A percentile compares a stretch with the other conserved stretches of the same genome.
Evolutionary conservation across 352 stramenopile species (phyloP).

Genomic region (Globisporangium spinosum): DNA sequence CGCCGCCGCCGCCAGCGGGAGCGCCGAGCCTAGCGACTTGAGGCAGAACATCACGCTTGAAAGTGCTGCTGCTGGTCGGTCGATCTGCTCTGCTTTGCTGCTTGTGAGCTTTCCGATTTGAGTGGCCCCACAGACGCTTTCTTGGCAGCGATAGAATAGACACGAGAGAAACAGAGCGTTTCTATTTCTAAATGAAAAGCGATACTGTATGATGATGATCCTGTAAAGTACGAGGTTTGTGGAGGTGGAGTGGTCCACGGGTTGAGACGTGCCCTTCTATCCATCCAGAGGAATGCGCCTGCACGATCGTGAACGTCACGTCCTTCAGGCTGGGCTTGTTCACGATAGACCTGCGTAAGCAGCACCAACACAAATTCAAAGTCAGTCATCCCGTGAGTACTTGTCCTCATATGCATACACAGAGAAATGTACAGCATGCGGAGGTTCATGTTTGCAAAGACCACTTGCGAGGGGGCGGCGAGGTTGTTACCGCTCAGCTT

Average conservation of each 20-base stretch:
- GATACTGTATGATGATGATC: not conserved
- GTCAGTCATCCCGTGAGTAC: too few relatives aligned
- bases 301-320: too few relatives aligned
- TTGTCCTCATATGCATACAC: too few relatives aligned
- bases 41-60: slow-evolving; percentile 45
- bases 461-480: too few relatives aligned
- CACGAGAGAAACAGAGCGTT: not conserved
- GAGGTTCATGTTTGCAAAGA: too few relatives aligned
- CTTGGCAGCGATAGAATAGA: not conserved
- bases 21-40: slow-evolving; percentile 48
- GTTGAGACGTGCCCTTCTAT: too few relatives aligned
- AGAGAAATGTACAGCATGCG: too few relatives aligned
- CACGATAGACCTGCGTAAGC: too few relatives aligned
- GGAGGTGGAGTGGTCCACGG: not conserved
- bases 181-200: not conserved
- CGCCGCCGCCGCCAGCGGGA: slow-evolving; percentile 27
- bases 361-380: too few relatives aligned
- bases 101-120: slow-evolving; percentile 7
- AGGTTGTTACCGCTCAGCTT: too few relatives aligned
- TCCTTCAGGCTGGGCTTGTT: too few relatives aligned
- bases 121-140: slow-evolving; percentile 11
- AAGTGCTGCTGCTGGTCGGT: not conserved
- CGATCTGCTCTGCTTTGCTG: not conserved
- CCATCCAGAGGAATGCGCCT: too few relatives aligned
- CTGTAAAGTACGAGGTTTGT: not conserved